phyloP scores from a whole-genome alignment of 805 yeast species.

The Kuraishia hungarica region DNA sequence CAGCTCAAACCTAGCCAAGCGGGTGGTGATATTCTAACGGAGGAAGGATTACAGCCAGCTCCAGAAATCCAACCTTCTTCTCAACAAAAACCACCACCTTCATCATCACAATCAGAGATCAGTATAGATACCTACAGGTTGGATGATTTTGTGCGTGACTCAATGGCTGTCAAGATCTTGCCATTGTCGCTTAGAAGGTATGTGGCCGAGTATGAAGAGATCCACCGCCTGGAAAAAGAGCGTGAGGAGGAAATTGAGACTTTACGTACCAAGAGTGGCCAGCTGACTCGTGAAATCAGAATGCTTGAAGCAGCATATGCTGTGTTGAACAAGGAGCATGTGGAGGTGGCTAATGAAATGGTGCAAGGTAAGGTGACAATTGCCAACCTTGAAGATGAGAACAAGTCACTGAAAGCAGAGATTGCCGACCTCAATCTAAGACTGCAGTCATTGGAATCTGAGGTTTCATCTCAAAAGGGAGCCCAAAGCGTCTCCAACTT shows the following conservation, averaged over 20 bases:
- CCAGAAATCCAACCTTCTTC: too few species aligned
- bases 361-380: conserved; percentile 68
- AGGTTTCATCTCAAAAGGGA: conserved; percentile 17
- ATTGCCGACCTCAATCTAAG: conserved; percentile 39
- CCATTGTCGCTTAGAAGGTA: conserved; percentile 70
- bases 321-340: conserved; percentile 71
- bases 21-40: too few species aligned
- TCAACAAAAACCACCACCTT: background rate
- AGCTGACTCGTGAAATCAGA: conserved; percentile 63
- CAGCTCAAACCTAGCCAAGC: too few species aligned
- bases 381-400: conserved; percentile 72
- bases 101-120: conserved; percentile 4
- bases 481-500: background rate
- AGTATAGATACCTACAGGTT: conserved; percentile 41
- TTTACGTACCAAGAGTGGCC: conserved; percentile 58
- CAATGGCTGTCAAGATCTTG: conserved; percentile 61
- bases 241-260: conserved; percentile 54
- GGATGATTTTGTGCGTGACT: conserved; percentile 69
- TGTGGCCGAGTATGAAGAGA: conserved; percentile 64
- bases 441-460: conserved; percentile 25
- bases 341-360: conserved; percentile 80
- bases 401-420: conserved; percentile 44
- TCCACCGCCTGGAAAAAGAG: conserved; percentile 59
- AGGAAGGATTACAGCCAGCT: conserved; percentile 3
- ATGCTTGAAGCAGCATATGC: conserved; percentile 64